Conservation (phyloP, 2,329 filamentous ascomycete species). For the Colletotrichum somersetense region DNA sequence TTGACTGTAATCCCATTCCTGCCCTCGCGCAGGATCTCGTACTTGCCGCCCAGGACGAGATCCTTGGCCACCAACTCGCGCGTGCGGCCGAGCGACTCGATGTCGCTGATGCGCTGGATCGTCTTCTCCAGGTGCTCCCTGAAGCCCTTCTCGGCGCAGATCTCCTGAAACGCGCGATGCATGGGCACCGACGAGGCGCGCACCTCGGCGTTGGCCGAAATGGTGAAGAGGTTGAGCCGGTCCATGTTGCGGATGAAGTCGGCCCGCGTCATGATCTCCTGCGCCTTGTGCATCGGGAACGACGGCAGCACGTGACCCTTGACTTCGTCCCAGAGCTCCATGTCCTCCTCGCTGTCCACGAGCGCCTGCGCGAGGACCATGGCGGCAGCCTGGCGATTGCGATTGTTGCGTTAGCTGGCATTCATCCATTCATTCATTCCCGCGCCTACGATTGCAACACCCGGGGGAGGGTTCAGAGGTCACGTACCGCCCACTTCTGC, state of each 20-base stretch:
- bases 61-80: slow-evolving; percentile 96
- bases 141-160: slow-evolving; percentile 74
- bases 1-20: slow-evolving; percentile 57
- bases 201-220: slow-evolving; percentile 87
- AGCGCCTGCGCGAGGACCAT: slow-evolving; percentile 94
- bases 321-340: slow-evolving; percentile 46
- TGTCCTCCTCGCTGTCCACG: slow-evolving; percentile 81
- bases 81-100: slow-evolving; percentile 94
- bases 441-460: too few relatives aligned
- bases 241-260: slow-evolving; percentile 96
- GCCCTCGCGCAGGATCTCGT: slow-evolving; percentile 68
- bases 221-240: slow-evolving; percentile 94
- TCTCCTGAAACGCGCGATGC: slow-evolving; percentile 90
- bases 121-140: slow-evolving; percentile 66
- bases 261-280: slow-evolving; percentile 93
- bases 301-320: slow-evolving; percentile 38
- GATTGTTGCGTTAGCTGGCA: neutral
- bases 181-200: slow-evolving; percentile 96
- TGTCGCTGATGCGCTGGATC: slow-evolving; percentile 81
- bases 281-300: slow-evolving; percentile 79
- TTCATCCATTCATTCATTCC: neutral
- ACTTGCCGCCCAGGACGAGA: slow-evolving; percentile 85
- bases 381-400: slow-evolving; percentile 75
- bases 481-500: slow-evolving; percentile 89
- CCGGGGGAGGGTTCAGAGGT: neutral